These are phyloP conservation scores for Camellia sinensis DNA, from an alignment of 148 eudicot species.

Conservation along the genomic window DNA sequence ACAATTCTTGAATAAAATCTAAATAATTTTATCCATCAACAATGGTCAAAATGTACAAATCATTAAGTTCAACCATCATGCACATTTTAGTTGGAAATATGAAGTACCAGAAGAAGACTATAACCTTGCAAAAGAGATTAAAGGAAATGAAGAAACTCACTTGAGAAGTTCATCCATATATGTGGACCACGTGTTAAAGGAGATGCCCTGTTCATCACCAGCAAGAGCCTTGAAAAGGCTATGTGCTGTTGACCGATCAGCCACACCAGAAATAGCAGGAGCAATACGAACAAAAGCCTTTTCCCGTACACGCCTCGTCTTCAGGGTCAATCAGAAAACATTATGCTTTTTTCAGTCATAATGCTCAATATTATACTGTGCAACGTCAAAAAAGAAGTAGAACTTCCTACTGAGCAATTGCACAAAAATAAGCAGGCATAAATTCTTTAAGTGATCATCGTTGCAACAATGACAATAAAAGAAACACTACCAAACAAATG, in stretches of 20 bases:
- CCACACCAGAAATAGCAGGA: conserved; percentile 85
- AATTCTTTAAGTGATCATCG: not conserved
- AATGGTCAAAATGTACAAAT: not conserved
- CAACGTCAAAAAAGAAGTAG: conserved; percentile 6
- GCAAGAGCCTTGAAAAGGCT: conserved; percentile 84
- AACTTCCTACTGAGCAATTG: conserved; percentile 3
- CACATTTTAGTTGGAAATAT: not conserved
- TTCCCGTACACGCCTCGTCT: conserved; percentile 65
- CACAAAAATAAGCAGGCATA: not conserved
- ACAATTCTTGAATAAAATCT: conserved; percentile 5
- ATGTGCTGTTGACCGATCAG: conserved; percentile 84
- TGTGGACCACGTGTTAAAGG: conserved; percentile 68
- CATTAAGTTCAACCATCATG: not conserved
- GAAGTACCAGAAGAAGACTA: not conserved
- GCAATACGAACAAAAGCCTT: conserved; percentile 88
- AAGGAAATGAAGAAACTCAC: conserved; percentile 44
- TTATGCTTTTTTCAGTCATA: not conserved
- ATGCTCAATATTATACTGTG: not conserved
- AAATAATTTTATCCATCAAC: not conserved
- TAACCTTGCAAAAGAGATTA: conserved; percentile 7
- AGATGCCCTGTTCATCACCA: conserved; percentile 66
- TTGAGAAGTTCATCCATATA: conserved; percentile 70
- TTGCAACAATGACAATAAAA: not conserved
- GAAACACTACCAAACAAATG: not conserved
- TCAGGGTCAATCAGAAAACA: conserved; percentile 28